A percentile compares a stretch with the other conserved stretches of the same genome.
phyloP scores from a whole-genome alignment of 108 stramenopile genomes.

The Hondaea fermentalgiana region DNA sequence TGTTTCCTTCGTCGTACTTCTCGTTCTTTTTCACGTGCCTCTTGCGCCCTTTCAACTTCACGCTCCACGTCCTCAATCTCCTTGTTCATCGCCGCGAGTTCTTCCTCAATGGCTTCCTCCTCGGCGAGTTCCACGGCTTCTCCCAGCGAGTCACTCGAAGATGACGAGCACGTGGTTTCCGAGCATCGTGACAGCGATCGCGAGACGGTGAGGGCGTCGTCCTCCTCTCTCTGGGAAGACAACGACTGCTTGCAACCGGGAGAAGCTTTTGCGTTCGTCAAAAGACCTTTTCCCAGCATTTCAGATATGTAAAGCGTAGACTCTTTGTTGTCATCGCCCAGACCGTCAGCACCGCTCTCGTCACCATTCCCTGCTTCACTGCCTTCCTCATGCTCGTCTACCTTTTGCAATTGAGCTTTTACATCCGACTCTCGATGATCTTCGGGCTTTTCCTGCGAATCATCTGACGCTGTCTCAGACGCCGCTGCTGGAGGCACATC shows the following conservation, averaged over 20 bases:
- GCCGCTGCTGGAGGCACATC: background rate
- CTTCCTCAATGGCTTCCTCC: background rate
- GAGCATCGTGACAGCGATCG: too few species aligned
- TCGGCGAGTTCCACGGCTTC: background rate
- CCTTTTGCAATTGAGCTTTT: too few species aligned
- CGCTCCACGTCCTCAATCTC: background rate
- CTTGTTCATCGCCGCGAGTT: background rate
- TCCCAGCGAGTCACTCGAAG: background rate
- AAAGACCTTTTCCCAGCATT: background rate
- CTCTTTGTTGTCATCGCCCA: background rate
- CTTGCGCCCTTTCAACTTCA: background rate
- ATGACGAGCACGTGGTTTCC: too few species aligned
- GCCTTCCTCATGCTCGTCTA: too few species aligned
- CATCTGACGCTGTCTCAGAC: too few species aligned
- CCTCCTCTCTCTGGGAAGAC: too few species aligned
- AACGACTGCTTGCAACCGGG: background rate
- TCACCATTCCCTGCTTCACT: too few species aligned
- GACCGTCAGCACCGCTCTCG: too few species aligned
- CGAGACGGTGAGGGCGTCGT: too few species aligned
- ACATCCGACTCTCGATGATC: too few species aligned
- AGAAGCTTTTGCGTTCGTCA: background rate
- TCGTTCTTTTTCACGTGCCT: background rate
- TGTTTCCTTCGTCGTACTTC: background rate
- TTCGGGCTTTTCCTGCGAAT: too few species aligned
- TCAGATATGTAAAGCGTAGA: background rate